Evolutionary conservation across 108 stramenopile species (phyloP), one percentile per base, ranked within the genome.

Genomic region (Discostella pseudostelligera): DNA sequence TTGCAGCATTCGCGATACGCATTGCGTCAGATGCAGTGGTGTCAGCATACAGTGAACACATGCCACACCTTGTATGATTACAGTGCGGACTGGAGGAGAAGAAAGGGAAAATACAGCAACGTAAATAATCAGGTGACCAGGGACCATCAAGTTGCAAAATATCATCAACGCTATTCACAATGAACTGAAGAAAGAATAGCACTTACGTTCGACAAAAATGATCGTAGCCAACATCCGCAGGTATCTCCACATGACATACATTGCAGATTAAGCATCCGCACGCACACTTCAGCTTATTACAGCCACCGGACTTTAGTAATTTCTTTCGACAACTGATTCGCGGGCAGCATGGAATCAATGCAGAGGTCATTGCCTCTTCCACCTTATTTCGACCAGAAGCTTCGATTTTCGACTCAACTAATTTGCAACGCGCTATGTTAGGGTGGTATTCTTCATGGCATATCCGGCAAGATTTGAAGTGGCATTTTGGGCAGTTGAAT

Each of bases 241-340:
- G 60, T 9, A 94, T 79, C 35, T 74, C 67, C 49, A 66, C 54
- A 2, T 88, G 71, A 64, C 96, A 96, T 12, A 94, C 58, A 70
- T 96, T 94, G 61, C 96, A 96, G 25, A 81, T 70, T 21, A 65
- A 64, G 3, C 61, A 59, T 24, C 90, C 88, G 61, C 96, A 96
- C 32, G 80, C 62, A 62, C 93, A 90, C 16, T 81, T 88, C 83
- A 96, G 92, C 62, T 92, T 91, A 79, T 90, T 92, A 71, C 95
- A 90, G 1, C 89, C 92, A 46, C 79, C 77, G 8, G 21, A 51
- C 47, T 92, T 95, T 39, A 87, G 58, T 57, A 93, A 89, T 46
- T 76, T 66, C 62, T 88, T 83, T 16, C 78, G 69, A 66, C 96
- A 96, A 14, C 67, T 59, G 24, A 65, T 63, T 26, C 76, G 65